A percentile compares a stretch with the other conserved stretches of the same genome.
Evolutionary conservation across 768 basidiomycete species (phyloP).

Genomic region (Sistotremastrum niveocremeum): DNA sequence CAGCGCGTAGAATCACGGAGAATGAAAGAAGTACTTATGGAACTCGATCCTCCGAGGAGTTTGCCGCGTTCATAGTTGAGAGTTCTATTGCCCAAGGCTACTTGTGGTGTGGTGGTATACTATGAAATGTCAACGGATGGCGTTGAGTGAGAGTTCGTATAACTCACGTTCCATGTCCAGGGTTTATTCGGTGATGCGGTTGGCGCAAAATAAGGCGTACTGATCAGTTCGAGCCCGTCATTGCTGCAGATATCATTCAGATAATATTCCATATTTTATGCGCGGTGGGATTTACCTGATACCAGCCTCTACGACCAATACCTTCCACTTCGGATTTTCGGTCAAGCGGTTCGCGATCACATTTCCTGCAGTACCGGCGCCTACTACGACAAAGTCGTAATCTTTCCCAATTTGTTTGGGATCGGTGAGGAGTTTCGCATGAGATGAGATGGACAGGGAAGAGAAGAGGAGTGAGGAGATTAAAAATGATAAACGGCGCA

Average conservation of each 20-base stretch:
- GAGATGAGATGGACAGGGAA: too few relatives aligned
- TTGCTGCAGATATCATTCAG: not conserved
- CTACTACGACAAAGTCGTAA: too few relatives aligned
- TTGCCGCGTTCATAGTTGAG: not conserved
- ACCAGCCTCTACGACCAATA: slow-evolving; percentile 17
- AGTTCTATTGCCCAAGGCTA: not conserved
- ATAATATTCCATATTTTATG: too few relatives aligned
- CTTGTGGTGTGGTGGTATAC: slow-evolving; percentile 1
- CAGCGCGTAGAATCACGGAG: not conserved
- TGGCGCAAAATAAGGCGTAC: too few relatives aligned
- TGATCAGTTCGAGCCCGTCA: too few relatives aligned
- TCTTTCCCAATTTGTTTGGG: too few relatives aligned
- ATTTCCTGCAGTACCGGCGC: slow-evolving; percentile 19
- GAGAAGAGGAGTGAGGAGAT: too few relatives aligned
- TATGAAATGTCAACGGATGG: not conserved
- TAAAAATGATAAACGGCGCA: too few relatives aligned
- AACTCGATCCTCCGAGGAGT: slow-evolving; percentile 6
- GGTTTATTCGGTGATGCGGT: too few relatives aligned
- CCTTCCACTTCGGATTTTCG: slow-evolving; percentile 18
- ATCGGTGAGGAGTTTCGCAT: too few relatives aligned
- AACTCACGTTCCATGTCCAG: too few relatives aligned
- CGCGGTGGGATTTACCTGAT: slow-evolving; percentile 1
- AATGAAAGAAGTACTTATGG: slow-evolving; percentile 12
- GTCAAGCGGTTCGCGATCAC: slow-evolving; percentile 21
- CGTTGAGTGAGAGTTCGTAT: too few relatives aligned